Evolutionary conservation across 495 filamentous ascomycete genomes (phyloP).

Genomic region (Neurospora sp.): DNA sequence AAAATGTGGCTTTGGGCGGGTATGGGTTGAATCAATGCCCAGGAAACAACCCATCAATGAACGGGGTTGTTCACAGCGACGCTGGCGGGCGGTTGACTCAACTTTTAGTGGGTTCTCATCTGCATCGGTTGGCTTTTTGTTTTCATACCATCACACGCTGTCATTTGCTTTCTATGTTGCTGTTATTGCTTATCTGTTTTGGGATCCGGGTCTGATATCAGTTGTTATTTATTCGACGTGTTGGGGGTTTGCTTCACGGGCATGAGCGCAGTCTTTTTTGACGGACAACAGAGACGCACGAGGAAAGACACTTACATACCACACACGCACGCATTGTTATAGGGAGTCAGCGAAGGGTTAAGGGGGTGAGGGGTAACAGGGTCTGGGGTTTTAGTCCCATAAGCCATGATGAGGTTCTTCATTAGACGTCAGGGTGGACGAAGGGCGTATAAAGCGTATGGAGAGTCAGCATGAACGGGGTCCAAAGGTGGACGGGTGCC

Average conservation of each 20-base stretch:
- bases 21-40: background rate
- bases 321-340: background rate
- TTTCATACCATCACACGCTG: background rate
- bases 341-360: background rate
- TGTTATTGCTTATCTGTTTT: background rate
- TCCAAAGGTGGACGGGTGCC: background rate
- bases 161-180: background rate
- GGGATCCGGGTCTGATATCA: slow-evolving; percentile 4
- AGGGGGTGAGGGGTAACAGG: background rate
- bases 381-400: background rate
- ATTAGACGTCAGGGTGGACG: background rate
- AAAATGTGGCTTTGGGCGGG: background rate
- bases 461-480: background rate
- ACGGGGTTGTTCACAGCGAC: background rate
- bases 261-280: background rate
- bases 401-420: background rate
- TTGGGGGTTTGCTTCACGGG: background rate
- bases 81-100: background rate
- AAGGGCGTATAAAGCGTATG: slow-evolving; percentile 1
- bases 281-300: background rate
- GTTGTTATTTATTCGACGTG: background rate
- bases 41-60: background rate
- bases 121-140: background rate
- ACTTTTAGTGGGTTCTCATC: background rate
- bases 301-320: background rate